Percentiles rank a stretch among this genome's conserved stretches.
These are phyloP conservation scores for Vitis cinerea DNA, from an alignment of 164 flowering plant species.

Conservation along the genomic window DNA sequence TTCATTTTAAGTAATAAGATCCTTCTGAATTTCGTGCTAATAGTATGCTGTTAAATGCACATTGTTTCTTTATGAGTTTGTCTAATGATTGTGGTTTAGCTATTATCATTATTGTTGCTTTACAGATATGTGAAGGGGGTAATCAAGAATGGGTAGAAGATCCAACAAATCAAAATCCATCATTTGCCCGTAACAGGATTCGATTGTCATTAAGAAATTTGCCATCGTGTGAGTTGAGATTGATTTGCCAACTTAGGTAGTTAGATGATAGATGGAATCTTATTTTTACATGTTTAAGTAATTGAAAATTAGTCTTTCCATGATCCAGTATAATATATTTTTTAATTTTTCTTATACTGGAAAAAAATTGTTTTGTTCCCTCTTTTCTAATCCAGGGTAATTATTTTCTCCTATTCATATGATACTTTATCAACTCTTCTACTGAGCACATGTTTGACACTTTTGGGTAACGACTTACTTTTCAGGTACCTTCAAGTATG, in stretches of 20 bases:
- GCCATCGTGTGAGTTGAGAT: conserved; percentile 49
- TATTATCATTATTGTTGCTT: neutral
- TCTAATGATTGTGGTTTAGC: neutral
- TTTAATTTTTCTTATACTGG: neutral
- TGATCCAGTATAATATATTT: neutral
- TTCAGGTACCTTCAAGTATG: conserved; percentile 65
- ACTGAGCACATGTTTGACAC: conserved; percentile 2
- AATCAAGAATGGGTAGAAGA: conserved; percentile 87
- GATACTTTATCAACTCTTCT: neutral
- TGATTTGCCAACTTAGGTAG: neutral
- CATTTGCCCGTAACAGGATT: conserved; percentile 82
- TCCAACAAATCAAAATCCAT: conserved; percentile 72
- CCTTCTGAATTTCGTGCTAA: no score
- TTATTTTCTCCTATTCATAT: neutral
- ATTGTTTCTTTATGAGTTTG: no score
- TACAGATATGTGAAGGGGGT: conserved; percentile 62
- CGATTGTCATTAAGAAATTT: conserved; percentile 50
- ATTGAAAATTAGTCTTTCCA: neutral
- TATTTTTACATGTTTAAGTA: conserved; percentile 3
- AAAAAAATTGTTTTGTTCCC: no score
- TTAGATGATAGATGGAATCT: neutral
- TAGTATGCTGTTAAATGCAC: no score
- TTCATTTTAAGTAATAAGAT: no score
- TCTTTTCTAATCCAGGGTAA: no score
- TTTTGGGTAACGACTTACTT: conserved; percentile 14